Percentiles rank a stretch among this genome's conserved stretches.
Conservation (phyloP, 2,329 filamentous ascomycete genomes). For the Claviceps fusiformis region DNA sequence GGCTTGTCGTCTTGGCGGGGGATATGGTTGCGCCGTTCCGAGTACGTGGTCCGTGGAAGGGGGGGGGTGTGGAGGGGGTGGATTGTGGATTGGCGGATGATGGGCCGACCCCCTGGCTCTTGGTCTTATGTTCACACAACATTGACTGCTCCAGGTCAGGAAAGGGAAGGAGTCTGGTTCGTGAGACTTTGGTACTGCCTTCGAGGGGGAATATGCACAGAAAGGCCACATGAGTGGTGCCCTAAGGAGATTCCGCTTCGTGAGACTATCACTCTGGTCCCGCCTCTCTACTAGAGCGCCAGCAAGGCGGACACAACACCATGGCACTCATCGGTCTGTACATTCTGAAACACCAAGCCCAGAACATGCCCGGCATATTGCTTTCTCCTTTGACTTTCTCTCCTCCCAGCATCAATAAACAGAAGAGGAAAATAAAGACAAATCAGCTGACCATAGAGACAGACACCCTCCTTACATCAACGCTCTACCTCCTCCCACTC, state of each 20-base stretch:
- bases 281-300: neutral
- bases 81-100: neutral
- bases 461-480: constrained; percentile 14
- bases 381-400: neutral
- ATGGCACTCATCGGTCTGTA: constrained; percentile 13
- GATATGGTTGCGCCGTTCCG: constrained; percentile 21
- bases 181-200: too few relatives aligned
- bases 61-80: neutral
- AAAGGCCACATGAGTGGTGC: too few relatives aligned
- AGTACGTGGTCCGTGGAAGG: neutral
- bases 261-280: neutral
- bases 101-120: neutral
- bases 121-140: neutral
- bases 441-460: neutral
- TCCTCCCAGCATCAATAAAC: neutral
- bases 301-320: neutral
- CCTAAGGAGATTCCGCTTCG: too few relatives aligned
- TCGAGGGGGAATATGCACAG: too few relatives aligned
- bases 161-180: too few relatives aligned
- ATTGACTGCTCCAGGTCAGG: neutral
- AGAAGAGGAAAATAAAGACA: neutral
- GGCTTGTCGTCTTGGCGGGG: constrained; percentile 9
- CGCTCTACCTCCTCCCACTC: constrained; percentile 43
- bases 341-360: neutral
- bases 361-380: neutral